Evolutionary conservation across 1,284 basidiomycete genomes (phyloP), one percentile per base, ranked within the genome.

Genomic region (Calocybe gambosa): DNA sequence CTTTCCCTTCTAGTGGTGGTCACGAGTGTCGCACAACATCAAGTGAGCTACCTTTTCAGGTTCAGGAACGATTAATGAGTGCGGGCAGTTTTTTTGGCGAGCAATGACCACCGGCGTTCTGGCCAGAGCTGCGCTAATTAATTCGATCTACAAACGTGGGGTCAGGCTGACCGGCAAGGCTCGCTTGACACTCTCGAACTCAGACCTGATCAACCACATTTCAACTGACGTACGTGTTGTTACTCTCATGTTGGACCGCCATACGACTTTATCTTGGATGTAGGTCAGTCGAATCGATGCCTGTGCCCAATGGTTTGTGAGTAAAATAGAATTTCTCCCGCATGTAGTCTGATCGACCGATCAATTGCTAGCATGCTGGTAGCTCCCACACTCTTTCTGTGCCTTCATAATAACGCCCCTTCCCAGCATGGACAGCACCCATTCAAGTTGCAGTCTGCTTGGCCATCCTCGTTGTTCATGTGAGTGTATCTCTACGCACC

Each of bases 201-300:
- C 86, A 2, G 78, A 79, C 43, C 72, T 92, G 28, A 75, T 89
- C 42, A 88, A 84, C 54, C 84, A 90, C 58, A 77, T 90, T 35
- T 81, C 77, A 5, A 81, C 80, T 10, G 83, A 88, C 64, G 80
- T 84, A 45, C 60, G 74, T 61, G 6, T 21, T 36, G 33, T 20
- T 23, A 48, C 19, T 19, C 37, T 26, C 45, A 39, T 36, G 25
- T 49, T 19, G 41, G 43, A 35, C n/a, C 25, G 43, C 42, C 20
- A 42, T 53, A 25, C 47, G 38, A 31, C 25, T 40, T 20, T 20
- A 26, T 23, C 31, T 20, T 21, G 28, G 37, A 15, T 31, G 16
- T 49, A 78, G 75, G 67, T 79, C 39, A 78, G 77, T 57, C 68
- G 78, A 25, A 68, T 81, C 36, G 78, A 80, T 55, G 66, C 70